Evolutionary conservation across 805 yeast species (phyloP).

Genomic region (Ogataea ramenticola): DNA sequence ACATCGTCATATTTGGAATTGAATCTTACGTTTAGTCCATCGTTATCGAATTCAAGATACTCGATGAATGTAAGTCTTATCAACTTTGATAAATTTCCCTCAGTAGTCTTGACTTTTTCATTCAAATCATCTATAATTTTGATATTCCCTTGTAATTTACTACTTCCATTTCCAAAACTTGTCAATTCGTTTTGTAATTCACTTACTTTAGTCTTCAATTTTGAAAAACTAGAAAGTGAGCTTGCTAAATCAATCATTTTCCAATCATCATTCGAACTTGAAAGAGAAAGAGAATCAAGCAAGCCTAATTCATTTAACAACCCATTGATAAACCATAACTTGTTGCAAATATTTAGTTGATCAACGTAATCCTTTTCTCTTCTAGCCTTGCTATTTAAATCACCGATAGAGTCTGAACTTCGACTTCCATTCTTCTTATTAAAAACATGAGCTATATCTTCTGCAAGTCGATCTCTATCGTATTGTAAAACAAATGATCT

Average conservation of each 20-base stretch:
- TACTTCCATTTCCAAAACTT: too few species aligned
- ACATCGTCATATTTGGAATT: slow-evolving; percentile 6
- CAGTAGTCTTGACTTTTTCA: not conserved
- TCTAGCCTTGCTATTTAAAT: not conserved
- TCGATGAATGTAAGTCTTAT: slow-evolving; percentile 5
- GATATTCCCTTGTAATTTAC: not conserved
- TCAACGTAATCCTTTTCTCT: slow-evolving; percentile 12
- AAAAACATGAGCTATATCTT: not conserved
- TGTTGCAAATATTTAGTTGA: slow-evolving; percentile 24
- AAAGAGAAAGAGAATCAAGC: slow-evolving; percentile 2
- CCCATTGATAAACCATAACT: slow-evolving; percentile 25
- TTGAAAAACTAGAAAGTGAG: slow-evolving; percentile 8
- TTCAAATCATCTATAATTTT: slow-evolving; percentile 5
- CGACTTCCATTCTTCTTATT: not conserved
- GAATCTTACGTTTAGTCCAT: slow-evolving; percentile 7
- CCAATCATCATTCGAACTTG: slow-evolving; percentile 7
- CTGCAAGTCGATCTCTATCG: slow-evolving; percentile 1
- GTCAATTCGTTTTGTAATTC: not conserved
- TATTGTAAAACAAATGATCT: slow-evolving; percentile 1
- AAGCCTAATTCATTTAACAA: slow-evolving; percentile 16
- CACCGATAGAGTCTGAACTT: not conserved
- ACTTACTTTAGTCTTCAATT: slow-evolving; percentile 8
- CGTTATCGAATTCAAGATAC: slow-evolving; percentile 10
- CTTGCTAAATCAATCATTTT: slow-evolving; percentile 7
- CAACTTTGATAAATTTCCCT: slow-evolving; percentile 3